Evolutionary conservation across 306 rosid genomes (phyloP).

Genomic region (Lathyrus tuberosus): DNA sequence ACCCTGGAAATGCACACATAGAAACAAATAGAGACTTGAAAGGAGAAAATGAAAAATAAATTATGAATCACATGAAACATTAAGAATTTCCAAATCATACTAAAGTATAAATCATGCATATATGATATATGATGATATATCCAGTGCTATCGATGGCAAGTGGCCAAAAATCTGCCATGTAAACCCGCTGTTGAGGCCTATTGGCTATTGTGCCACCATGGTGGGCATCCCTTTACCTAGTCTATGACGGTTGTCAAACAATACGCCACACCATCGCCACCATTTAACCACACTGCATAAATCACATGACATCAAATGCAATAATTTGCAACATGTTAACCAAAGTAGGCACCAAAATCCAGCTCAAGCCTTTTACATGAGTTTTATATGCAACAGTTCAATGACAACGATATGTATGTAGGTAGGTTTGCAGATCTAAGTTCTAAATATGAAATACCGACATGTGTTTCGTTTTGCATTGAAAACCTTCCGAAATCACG

Average conservation of each 20-base stretch:
- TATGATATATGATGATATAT: neutral
- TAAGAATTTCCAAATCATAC: slow-evolving; percentile 26
- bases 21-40: slow-evolving; percentile 7
- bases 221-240: neutral
- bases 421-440: slow-evolving; percentile 9
- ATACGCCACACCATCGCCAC: neutral
- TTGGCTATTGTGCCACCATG: neutral
- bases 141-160: neutral
- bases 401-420: slow-evolving; percentile 15
- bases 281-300: neutral
- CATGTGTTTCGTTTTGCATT: neutral
- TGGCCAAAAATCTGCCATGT: neutral
- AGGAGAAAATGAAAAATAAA: slow-evolving; percentile 19
- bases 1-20: neutral
- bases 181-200: neutral
- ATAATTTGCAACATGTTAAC: neutral
- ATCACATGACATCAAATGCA: slow-evolving; percentile 22
- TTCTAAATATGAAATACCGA: slow-evolving; percentile 16
- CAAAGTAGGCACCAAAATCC: slow-evolving; percentile 29
- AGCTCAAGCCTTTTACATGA: slow-evolving; percentile 24
- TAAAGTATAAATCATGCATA: slow-evolving; percentile 5
- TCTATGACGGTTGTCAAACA: neutral
- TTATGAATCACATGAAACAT: slow-evolving; percentile 22
- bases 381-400: slow-evolving; percentile 25
- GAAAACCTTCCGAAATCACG: neutral